Evolutionary conservation across 176 grass and related monocot genomes (phyloP), one percentile per base, ranked within the genome.

Genomic region (Musa beccarii): DNA sequence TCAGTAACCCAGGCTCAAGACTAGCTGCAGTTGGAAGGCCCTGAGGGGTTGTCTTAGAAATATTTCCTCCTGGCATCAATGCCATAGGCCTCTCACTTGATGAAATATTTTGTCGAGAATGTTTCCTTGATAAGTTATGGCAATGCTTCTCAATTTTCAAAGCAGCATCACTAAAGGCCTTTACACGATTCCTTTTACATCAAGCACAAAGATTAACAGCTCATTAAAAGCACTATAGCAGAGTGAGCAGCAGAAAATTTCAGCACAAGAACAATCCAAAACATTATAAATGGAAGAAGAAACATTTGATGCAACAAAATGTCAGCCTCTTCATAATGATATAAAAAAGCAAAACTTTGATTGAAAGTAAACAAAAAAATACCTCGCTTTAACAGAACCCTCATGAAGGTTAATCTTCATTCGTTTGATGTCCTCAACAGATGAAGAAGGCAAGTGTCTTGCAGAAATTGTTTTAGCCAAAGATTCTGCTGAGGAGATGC

Each of bases 401-500:
- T 92, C 92, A 9, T 73, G 80, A 76, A 96, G 78, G 82, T 83
- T 86, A 86, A 65, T 87, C 85, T 51, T 96, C 67, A 83, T 16
- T 49, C 85, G 89, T 82, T 78, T 92, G 59, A 89, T 72, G 43
- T 96, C 89, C 70, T 96, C 92, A 15, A 80, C 26, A 79, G 67
- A 69, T 49, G 88, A 79, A 85, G n/a, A 77, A 76, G 85, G 26
- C 56, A 70, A 51, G 68, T 87, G 85, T 75, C 84, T 85, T 59
- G 63, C 83, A 34, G n/a, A 22, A 79, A 75, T 80, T 79, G 89
- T 75, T 72, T 78, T 61, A 54, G 88, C 72, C 65, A 76, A 64
- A 25, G 85, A 83, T 64, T 89, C 86, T 84, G 92, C 89, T 52
- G 76, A 69, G 50, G 76, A 83, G 74, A 20, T 85, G 70, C 87